Base-by-base conservation (phyloP, 2,329 filamentous ascomycete species). In the Madurella fahalii region DNA sequence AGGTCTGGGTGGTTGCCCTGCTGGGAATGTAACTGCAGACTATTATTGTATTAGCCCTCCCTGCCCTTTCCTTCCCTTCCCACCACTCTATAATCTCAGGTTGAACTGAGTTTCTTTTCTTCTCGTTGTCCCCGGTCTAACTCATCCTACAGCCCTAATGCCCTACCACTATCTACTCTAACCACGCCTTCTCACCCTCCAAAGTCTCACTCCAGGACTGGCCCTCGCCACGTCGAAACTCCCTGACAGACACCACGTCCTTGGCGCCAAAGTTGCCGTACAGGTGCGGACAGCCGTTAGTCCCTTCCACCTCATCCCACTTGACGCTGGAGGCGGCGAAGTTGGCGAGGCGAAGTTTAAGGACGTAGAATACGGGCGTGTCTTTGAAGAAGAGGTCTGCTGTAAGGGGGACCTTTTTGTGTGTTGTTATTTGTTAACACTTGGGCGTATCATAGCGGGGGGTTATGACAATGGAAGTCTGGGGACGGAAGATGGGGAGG, bases 181-280 rank as follows among this genome's bases (percentile, higher is more conserved):
- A 63, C 73, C 77, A 81, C 15, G 57, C 61, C 31, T 71, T 69
- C 4, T 63, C 64, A 1, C 60, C 63, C 52, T 63, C 61, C 60
- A 83, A 68, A 9, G 69, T 69, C 15, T 75, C 73, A 9, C 65
- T 66, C 82, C 83, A 85, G 9, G 61, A 72, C 64, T 74, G 66
- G 0, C 63, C 71, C 31, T 69, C 72, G n/a, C 64, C 63, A 52
- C 75, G 76, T 44, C 69, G 65, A 56, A 84, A 80, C 59, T 72
- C 73, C 58, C 72, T 66, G 4, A 72, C 68, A 12, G 72, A 74
- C 39, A 75, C 72, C 11, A 85, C 72, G 54, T 84, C 77, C 2
- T 68, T 71, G 9, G 61, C 71, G 9, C 82, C 81, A 63, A 86
- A 76, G 61, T 80, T 80, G 48, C 76, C 77, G 63, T 83, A 84